Percentiles rank a stretch among this genome's conserved stretches.
These are phyloP conservation scores for Hymenoscyphus scutula DNA, from an alignment of 2,329 filamentous ascomycete species.

Conservation along the genomic window DNA sequence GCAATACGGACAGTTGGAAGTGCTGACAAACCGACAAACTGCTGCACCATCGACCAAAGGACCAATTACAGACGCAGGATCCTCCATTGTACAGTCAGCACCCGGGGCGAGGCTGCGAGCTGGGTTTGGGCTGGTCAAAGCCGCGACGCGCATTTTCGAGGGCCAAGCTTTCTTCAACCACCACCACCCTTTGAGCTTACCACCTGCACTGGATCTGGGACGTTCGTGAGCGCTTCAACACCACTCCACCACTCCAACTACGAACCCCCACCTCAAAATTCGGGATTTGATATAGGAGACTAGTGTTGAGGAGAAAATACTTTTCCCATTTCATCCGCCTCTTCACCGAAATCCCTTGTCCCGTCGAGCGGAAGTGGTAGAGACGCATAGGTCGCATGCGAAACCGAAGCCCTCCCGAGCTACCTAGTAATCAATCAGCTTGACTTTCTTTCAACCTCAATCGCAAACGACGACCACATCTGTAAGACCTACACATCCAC, in stretches of 20 bases:
- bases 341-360: not conserved
- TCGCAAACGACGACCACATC: not conserved
- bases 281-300: not conserved
- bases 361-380: not conserved
- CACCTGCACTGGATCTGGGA: no score
- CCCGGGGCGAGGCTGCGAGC: no score
- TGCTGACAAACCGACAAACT: not conserved
- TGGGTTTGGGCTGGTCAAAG: not conserved
- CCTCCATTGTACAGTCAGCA: not conserved
- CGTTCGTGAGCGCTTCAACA: not conserved
- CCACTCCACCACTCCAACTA: not conserved
- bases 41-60: not conserved
- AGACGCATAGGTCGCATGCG: not conserved
- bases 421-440: not conserved
- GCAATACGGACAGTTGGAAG: not conserved
- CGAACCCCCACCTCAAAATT: not conserved
- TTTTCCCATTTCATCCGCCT: not conserved
- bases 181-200: no score
- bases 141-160: not conserved
- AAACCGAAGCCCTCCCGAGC: not conserved
- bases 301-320: not conserved
- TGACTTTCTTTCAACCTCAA: not conserved
- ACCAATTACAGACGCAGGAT: not conserved
- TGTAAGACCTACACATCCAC: not conserved
- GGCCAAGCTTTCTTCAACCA: no score